phyloP scores from a whole-genome alignment of 768 basidiomycete species.

The Pluteus cervinus region DNA sequence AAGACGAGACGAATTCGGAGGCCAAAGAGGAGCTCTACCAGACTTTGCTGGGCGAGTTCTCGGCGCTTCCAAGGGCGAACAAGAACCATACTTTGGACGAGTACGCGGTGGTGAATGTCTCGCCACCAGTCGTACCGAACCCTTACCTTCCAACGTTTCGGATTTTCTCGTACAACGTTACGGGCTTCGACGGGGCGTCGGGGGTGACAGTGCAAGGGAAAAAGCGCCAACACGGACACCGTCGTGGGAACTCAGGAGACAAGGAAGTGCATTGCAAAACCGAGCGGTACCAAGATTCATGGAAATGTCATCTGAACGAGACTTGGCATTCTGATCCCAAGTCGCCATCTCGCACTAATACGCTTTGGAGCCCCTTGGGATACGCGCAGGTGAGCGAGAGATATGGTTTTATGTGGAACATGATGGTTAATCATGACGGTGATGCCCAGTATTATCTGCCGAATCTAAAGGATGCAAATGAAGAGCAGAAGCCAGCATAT shows the following conservation, averaged over 20 bases:
- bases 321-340: slow-evolving; percentile 56
- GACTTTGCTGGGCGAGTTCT: slow-evolving; percentile 59
- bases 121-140: slow-evolving; percentile 82
- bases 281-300: slow-evolving; percentile 48
- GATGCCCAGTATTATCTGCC: slow-evolving; percentile 60
- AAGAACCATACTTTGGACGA: slow-evolving; percentile 52
- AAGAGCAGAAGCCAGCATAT: slow-evolving; percentile 50
- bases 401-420: slow-evolving; percentile 8
- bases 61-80: slow-evolving; percentile 46
- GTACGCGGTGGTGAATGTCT: slow-evolving; percentile 74
- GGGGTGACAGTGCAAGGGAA: slow-evolving; percentile 7
- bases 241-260: slow-evolving; percentile 38
- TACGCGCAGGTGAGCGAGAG: slow-evolving; percentile 71
- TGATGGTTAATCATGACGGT: slow-evolving; percentile 5
- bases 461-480: slow-evolving; percentile 39
- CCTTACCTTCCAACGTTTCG: slow-evolving; percentile 78
- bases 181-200: slow-evolving; percentile 27
- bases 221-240: slow-evolving; percentile 42
- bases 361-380: slow-evolving; percentile 67
- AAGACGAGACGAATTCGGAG: slow-evolving; percentile 8
- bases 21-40: slow-evolving; percentile 40
- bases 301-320: slow-evolving; percentile 57
- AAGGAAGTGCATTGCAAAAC: slow-evolving; percentile 41
- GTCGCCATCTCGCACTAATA: slow-evolving; percentile 69
- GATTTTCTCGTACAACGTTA: slow-evolving; percentile 77